Evolutionary conservation across 805 yeast genomes (phyloP), one percentile per base, ranked within the genome.

Genomic region (Hanseniaspora opuntiae): DNA sequence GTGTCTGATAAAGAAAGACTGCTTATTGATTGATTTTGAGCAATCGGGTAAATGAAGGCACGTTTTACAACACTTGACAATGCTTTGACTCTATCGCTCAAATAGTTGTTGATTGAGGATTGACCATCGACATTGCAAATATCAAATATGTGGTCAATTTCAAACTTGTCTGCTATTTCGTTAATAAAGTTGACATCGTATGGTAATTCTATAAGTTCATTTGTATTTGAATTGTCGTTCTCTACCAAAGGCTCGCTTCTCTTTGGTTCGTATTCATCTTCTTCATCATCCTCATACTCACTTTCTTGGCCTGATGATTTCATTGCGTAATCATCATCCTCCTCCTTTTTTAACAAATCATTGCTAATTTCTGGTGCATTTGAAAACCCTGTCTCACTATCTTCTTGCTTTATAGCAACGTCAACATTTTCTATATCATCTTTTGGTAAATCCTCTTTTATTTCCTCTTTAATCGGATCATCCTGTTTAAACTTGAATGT

Each of bases 1-100:
- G 77, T 71, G 52, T 82, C 90, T 56, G 84, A 90, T 30, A 77
- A 73, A 14, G 33, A 22, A 1, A 22, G 32, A 4, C 10, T 9
- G 24, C 40, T 19, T 32, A 48, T 40, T 17, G 38, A 25, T 40
- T 24, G 24, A 11, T 44, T 17, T 33, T 48, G 35, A 4, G 22
- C 35, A 10, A 48, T 40, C 4, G 52, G 52, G 9, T 32, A 35
- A 17, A 48, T 48, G 37, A 24, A 50, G 6, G 53, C 53, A 24
- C 38, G 44, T 10, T 42, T 50, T 2, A 50, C 42, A 35, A 30
- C 36, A 10, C 33, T 36, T n/a, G 35, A 57, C 37, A 7, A 49
- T 42, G 20, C 59, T 56, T n/a, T 39, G 35, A 24, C 58, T 46
- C 35, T 47, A 49, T 14, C 56, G 53, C 58, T 61, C 25, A 42